Base-by-base conservation (phyloP, 2,329 filamentous ascomycete genomes). In the Pseudogymnoascus sp. region DNA sequence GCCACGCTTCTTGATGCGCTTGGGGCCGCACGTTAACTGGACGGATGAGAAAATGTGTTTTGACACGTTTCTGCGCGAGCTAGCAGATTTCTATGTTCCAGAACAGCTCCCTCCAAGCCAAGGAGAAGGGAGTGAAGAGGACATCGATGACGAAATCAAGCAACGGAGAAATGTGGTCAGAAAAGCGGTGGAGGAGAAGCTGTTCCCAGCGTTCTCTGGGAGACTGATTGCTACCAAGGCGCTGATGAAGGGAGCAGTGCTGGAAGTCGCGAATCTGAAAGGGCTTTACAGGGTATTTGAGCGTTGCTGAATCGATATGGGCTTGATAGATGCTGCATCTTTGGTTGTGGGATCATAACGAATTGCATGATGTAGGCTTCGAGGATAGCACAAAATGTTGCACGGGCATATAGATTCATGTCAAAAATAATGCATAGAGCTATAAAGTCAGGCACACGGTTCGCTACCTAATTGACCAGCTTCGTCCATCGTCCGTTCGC, bases 221-320 rank as follows among this genome's bases (percentile, higher is more conserved):
- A 82, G 92, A 64, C 77, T 99, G 57, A 85, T 98, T 64, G 93
- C 91, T 19, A 97, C 95, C 7, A 88, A 84, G 68, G 81, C 83
- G 4, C 77, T 98, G 71, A 84, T 96, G 77, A 85, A 87, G 61
- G 89, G 86, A 0, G 83, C 80, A 7, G 85, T 96, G 10, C 78
- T 96, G 57, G 93, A 99, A 76, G 86, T 96, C 60, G 93, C 95
- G 1, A 92, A 96, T 77, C 76, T 98, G 65, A 98, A 96, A 76
- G 92, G 93, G 0, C 74, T 99, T 65, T 99, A 99, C 76, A 81
- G 90, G 54, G 93, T 98, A 2, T 99, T 99, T 80, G 95, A 99
- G 77, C 81, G 95, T 63, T 98, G 95, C 75, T 98, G 75, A 84
- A 19, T 63, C 14, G 13, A 31, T 41, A 25, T 14, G n/a, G 28